Evolutionary conservation across 2,329 filamentous ascomycete species (phyloP), one percentile per base, ranked within the genome.

Genomic region (Penicillium sp.): DNA sequence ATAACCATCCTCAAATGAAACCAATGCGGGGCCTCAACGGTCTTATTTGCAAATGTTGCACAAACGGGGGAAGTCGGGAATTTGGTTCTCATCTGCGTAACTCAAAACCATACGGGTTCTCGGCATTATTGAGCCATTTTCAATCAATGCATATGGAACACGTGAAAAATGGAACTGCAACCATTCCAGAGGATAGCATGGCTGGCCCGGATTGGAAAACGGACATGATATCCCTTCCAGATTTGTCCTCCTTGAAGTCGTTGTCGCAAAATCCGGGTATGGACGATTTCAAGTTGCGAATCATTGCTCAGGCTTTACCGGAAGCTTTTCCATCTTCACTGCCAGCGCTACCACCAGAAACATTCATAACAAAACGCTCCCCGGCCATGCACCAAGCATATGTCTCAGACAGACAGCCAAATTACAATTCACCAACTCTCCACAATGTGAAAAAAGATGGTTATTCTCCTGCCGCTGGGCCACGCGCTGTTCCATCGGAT

Each of bases 181-280:
- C 57, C 14, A 52, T 52, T 18, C 61, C 63, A 53, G 60, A 67
- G 12, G 59, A 64, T 16, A 64, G 65, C 51, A 55, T 60, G 21
- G 63, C 66, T 11, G 64, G 64, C 16, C 60, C 74, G 28, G 79
- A 86, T 63, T 87, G 84, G 84, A 81, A 79, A 58, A 76, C 75
- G 56, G 78, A 85, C 57, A 85, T 87, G 82, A 78, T 87, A 52
- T 78, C 82, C 61, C 71, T 86, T 45, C 84, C 84, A 1, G 79
- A 81, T 60, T 70, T 74, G 33, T 35, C 58, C 1, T 51, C 48
- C 11, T 50, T 67, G 21, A 57, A 59, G 40, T 60, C 58, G 8
- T 20, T 53, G n/a, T 23, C 23, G 23, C 50, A 23, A 33, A 42
- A 47, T 26, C 51, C 47, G 7, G 51, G 82, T 12, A 84, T 85